Evolutionary conservation across 768 basidiomycete species (phyloP), one percentile per base, ranked within the genome.

Genomic region (Russula abietina): DNA sequence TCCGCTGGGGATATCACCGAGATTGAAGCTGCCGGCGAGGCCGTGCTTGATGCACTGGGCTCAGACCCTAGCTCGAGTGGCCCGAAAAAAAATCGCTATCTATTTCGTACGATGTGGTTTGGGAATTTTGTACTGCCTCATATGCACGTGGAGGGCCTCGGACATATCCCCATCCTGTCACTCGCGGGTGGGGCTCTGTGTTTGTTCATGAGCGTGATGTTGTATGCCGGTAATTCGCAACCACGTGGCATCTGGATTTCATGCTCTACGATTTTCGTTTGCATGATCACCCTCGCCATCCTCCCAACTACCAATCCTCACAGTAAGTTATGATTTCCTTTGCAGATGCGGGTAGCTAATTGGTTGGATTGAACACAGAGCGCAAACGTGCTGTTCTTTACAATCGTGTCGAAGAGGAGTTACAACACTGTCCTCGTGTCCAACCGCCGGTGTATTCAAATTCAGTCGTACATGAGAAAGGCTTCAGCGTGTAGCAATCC

Each of bases 181-280:
- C 55, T 65, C 22, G 57, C 28, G 4, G 50, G 65, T 10, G 65
- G 65, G 24, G 16, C 52, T 2, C 9, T 64, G 12, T 65, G 57
- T 24, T 43, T 65, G 56, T 48, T 65, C 24, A 3, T 28, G 30
- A 64, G 38, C 53, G 65, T 65, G 46, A 22, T 64, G 4, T 9
- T 63, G 30, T 51, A 55, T 45, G 65, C 65, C 36, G 33, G n/a
- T 1, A 45, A 32, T 12, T 49, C 57, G 30, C 65, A 64, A 33
- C 57, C 38, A 26, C 57, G 19, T 45, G 8, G 3, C 22, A 28
- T 65, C 19, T 65, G 65, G 57, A 32, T 65, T 14, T 53, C 64
- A 10, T 64, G 62, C 41, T 14, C 46, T 24, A 36, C 24, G 16
- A 50, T 64, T 7, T 26, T 33, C 19, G 39, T 22, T 49, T 6